Base-by-base conservation (phyloP, 2,329 filamentous ascomycete genomes). In the Pyrenochaeta sp. region DNA sequence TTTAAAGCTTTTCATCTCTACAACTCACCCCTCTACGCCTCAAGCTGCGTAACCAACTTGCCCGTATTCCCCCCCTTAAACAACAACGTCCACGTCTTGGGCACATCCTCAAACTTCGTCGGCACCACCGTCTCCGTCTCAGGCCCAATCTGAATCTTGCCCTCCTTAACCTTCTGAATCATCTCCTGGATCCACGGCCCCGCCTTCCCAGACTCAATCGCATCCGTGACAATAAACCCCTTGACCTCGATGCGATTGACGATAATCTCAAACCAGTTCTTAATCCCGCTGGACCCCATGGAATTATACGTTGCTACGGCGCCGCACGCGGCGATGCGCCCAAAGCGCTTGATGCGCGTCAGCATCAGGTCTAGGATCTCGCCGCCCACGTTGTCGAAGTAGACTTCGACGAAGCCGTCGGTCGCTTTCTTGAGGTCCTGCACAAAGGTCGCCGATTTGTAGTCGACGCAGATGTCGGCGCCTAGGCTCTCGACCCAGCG, bases 381-480 rank as follows among this genome's bases (percentile, higher is more conserved):
- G 3, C 77, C 77, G 6, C 78, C 77, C 3, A 79, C 76, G 47
- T 80, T 80, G 56, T 80, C 78, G 41, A 76, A 78, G 55, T 76
- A 80, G 6, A 81, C 68, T 10, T 82, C 77, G 1, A 79, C 78
- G 53, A 73, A 77, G n/a, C 73, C 72, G 2, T 74, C 71, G 1
- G 78, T 80, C 3, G 72, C 77, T 7, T 71, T 69, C 44, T 65
- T 63, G 2, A 83, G 67, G 17, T 81, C 72, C 39, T 75, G 55
- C 27, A 69, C 67, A 53, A 81, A 83, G 3, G 67, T 66, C 1
- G 71, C 44, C 6, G 68, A 67, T 57, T 81, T 80, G 65, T 83
- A 83, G 68, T 83, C 80, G 43, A 84, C 52, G 55, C 79, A 81
- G 6, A 74, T 62, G 57, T 84, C 78, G 6, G 78, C 78, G 6